Evolutionary conservation across 495 filamentous ascomycete genomes (phyloP).

Genomic region (Penicillium arizonense): DNA sequence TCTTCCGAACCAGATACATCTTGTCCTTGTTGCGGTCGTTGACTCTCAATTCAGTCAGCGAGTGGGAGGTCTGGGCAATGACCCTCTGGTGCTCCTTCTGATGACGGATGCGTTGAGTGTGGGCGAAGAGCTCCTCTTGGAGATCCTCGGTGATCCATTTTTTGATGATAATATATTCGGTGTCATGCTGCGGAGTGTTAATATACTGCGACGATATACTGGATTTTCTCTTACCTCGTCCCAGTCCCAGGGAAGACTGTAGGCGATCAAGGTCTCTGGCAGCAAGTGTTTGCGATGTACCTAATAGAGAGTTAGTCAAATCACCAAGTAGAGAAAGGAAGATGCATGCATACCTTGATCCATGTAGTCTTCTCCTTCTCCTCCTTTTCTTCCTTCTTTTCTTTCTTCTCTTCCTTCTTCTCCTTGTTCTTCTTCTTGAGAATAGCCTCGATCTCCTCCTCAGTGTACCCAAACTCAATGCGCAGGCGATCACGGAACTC

Average conservation of each 20-base stretch:
- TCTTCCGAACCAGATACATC: constrained; percentile 63
- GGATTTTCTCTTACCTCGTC: constrained; percentile 38
- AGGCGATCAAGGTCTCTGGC: constrained; percentile 48
- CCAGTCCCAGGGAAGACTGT: constrained; percentile 50
- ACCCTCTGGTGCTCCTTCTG: constrained; percentile 38
- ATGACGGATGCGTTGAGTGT: constrained; percentile 60
- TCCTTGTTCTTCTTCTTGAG: constrained; percentile 56
- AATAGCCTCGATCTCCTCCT: constrained; percentile 54
- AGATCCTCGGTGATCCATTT: constrained; percentile 70
- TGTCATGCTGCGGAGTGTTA: constrained; percentile 44
- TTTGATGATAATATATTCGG: constrained; percentile 74
- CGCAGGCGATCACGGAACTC: constrained; percentile 43
- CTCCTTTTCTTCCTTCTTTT: constrained; percentile 48
- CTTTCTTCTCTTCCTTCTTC: constrained; percentile 47
- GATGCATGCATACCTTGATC: constrained; percentile 44
- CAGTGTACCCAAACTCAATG: constrained; percentile 37
- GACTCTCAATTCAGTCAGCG: constrained; percentile 47
- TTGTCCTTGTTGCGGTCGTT: constrained; percentile 53
- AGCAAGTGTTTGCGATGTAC: constrained; percentile 50
- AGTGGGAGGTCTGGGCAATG: constrained; percentile 42
- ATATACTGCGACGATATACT: neutral
- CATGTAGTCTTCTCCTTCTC: constrained; percentile 48
- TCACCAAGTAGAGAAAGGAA: neutral
- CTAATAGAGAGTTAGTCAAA: constrained; percentile 23
- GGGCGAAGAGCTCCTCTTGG: constrained; percentile 69